phyloP scores from a whole-genome alignment of 208 protist species.

The Acanthamoeba triangularis region DNA sequence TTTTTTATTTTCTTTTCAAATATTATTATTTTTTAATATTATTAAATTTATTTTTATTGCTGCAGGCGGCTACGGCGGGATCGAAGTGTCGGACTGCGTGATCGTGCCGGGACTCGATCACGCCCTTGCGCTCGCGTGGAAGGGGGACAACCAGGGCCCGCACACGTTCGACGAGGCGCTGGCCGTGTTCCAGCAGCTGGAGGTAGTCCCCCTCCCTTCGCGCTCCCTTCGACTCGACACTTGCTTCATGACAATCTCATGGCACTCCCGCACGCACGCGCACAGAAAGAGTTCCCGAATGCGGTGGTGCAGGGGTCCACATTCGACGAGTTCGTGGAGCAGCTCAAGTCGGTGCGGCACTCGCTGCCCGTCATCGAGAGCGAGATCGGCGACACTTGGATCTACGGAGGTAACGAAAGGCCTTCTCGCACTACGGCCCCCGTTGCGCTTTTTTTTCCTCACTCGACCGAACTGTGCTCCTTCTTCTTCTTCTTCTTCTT shows the following conservation, averaged over 20 bases:
- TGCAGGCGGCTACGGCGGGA: slow-evolving; percentile 71
- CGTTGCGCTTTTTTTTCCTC: too few relatives aligned
- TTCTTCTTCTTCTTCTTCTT: too few relatives aligned
- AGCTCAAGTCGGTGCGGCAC: slow-evolving; percentile 1
- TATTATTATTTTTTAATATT: too few relatives aligned
- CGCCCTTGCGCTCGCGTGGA: slow-evolving; percentile 72
- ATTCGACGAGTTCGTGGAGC: slow-evolving; percentile 71
- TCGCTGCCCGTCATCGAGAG: slow-evolving; percentile 42
- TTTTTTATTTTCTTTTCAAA: too few relatives aligned
- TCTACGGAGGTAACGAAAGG: slow-evolving; percentile 68
- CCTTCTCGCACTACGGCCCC: too few relatives aligned
- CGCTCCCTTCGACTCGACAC: too few relatives aligned
- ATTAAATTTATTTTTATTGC: too few relatives aligned
- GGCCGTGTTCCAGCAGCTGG: slow-evolving; percentile 56
- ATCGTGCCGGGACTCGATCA: slow-evolving; percentile 74
- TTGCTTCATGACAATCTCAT: too few relatives aligned
- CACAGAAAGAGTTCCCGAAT: slow-evolving; percentile 49
- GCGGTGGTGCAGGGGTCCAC: slow-evolving; percentile 64
- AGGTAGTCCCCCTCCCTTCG: too few relatives aligned
- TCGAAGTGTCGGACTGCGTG: slow-evolving; percentile 57
- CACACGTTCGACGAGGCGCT: slow-evolving; percentile 63
- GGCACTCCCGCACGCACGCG: not conserved
- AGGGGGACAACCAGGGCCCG: slow-evolving; percentile 77
- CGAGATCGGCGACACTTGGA: slow-evolving; percentile 80
- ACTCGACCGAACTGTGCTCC: too few relatives aligned